Base-by-base conservation (phyloP, 768 basidiomycete genomes). In the Hypsizygus marmoreus region DNA sequence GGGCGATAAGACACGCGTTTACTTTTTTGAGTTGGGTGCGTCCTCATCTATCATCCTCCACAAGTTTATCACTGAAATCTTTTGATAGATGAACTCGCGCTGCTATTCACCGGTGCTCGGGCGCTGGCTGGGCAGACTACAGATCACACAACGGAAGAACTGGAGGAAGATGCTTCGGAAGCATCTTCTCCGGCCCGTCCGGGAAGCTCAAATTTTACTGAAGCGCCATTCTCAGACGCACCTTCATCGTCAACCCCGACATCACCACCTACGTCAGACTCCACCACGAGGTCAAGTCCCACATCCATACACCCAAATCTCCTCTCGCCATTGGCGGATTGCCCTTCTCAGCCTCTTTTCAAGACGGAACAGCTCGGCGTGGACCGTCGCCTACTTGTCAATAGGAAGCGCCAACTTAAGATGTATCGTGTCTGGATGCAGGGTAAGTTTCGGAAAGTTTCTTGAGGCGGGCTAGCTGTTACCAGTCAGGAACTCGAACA, bases 391-490 rank as follows among this genome's bases (percentile, higher is more conserved):
- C 68, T 99, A 45, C 74, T 98, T 33, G 85, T 99, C 41, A 99
- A 99, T 60, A 77, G 97, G 35, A 97, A 97, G 68, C 75, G 91
- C 47, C 88, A 94, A 68, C 69, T 97, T 40, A 95, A 95, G 67
- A 99, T 99, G 97, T 97, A 95, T 63, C 75, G 97, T 35, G 88
- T 94, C 0, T 95, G 92, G 92, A 82, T 94, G 84, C 92, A 95
- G 66, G 90, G 81, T 0, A 87, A 85, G 60, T 92, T 92, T 59
- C 71, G 73, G 47, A 89, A 86, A 62, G 29, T 74, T 22, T 34
- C 33, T 33, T 29, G 33, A 40, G 32, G n/a, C n/a, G n/a, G n/a
- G 4, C 35, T 10, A 36, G 17, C 14, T n/a, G 22, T 24, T 19
- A 10, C 19, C 12, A 16, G 12, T 32, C 12, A 32, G 30, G 16